Conservation (phyloP, 1,284 basidiomycete genomes). For the Trametes polyzona region DNA sequence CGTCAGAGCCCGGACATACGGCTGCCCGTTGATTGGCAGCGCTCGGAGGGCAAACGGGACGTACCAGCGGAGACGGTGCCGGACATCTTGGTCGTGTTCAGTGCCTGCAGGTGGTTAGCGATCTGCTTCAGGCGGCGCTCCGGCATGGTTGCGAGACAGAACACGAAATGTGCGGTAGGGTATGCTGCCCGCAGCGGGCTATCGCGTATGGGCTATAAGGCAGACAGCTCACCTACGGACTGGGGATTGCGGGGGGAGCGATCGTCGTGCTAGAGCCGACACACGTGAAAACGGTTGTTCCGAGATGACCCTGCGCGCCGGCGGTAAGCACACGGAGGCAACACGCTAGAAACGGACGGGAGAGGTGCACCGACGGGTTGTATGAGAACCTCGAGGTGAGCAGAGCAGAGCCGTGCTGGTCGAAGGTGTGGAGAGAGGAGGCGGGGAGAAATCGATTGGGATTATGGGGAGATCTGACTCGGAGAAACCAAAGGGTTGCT, state of each 20-base stretch:
- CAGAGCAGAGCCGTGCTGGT: constrained; percentile 3
- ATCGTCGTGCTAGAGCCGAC: constrained; percentile 19
- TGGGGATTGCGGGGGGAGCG: constrained; percentile 36
- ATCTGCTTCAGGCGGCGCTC: constrained; percentile 35
- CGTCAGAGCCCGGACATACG: constrained; percentile 16
- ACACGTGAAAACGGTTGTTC: constrained; percentile 25
- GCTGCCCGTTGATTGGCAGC: constrained; percentile 10
- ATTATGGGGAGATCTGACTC: constrained; percentile 21
- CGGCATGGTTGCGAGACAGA: constrained; percentile 27
- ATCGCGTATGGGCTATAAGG: constrained; percentile 12
- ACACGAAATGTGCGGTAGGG: neutral
- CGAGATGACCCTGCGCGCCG: constrained; percentile 8
- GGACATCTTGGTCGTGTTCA: constrained; percentile 28
- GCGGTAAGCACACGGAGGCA: constrained; percentile 16
- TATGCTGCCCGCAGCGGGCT: neutral
- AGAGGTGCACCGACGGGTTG: constrained; percentile 7
- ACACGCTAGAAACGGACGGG: constrained; percentile 1
- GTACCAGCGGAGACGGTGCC: constrained; percentile 48
- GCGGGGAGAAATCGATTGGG: constrained; percentile 17
- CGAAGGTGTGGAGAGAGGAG: neutral
- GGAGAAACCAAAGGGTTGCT: neutral
- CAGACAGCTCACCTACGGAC: constrained; percentile 19
- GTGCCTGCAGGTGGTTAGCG: constrained; percentile 28
- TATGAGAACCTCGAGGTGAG: neutral
- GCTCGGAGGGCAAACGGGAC: constrained; percentile 13